A percentile compares a stretch with the other conserved stretches of the same genome.
phyloP scores from a whole-genome alignment of 805 yeast genomes.

The Candida saitoana region DNA sequence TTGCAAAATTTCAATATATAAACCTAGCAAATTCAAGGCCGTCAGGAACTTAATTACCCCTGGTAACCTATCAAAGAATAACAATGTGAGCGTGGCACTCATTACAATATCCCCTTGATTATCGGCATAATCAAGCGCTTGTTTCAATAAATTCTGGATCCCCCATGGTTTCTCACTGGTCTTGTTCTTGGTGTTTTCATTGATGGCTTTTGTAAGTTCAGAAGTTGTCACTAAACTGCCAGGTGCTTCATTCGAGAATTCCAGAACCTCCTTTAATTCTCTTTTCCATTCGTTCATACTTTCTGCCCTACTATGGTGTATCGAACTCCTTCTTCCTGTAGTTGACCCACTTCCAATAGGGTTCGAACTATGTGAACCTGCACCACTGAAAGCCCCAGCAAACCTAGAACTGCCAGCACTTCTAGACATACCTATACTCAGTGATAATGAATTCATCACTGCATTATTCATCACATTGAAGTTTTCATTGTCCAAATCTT shows the following conservation, averaged over 20 bases:
- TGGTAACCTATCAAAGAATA: conserved; percentile 41
- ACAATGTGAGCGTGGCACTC: conserved; percentile 52
- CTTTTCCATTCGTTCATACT: conserved; percentile 10
- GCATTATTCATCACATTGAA: conserved; percentile 17
- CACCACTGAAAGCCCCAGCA: conserved; percentile 7
- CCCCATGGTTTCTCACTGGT: conserved; percentile 49
- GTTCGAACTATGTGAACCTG: conserved; percentile 5
- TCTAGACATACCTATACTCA: conserved; percentile 10
- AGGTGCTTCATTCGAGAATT: conserved; percentile 11
- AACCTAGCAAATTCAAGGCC: conserved; percentile 52
- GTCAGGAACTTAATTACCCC: conserved; percentile 17
- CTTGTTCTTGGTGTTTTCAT: conserved; percentile 6
- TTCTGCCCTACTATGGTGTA: conserved; percentile 10
- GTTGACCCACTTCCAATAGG: conserved; percentile 8
- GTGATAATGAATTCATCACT: conserved; percentile 13
- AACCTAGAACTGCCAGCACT: conserved; percentile 11
- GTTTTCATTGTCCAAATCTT: conserved; percentile 37
- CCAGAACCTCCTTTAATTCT: conserved; percentile 11
- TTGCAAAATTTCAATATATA: conserved; percentile 53
- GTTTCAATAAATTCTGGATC: conserved; percentile 44
- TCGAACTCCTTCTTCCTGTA: conserved; percentile 18
- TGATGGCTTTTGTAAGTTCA: conserved; percentile 24
- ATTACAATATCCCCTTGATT: conserved; percentile 62
- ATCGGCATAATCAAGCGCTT: conserved; percentile 52
- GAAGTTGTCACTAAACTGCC: conserved; percentile 10